Base-by-base conservation (phyloP, 495 filamentous ascomycete genomes). In the Clavariopsis aquatica region DNA sequence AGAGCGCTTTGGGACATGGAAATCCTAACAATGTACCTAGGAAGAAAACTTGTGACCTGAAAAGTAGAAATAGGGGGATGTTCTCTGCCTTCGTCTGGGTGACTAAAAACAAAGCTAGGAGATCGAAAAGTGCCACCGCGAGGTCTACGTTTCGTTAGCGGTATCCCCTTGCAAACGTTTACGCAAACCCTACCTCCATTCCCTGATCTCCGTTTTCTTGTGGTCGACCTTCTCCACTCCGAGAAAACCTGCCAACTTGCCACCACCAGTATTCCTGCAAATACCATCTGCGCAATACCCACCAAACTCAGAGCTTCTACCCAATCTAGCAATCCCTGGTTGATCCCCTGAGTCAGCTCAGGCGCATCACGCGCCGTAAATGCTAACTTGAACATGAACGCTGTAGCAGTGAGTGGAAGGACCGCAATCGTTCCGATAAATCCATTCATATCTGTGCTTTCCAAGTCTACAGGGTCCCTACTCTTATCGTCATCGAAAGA, bases 61-160 rank as follows among this genome's bases (percentile, higher is more conserved):
- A 89, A 17, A 94, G 68, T 24, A 94, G 78, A 72, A 94, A 90
- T 24, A 96, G 81, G 0, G 94, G 94, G 49, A 92, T 83, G 71
- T 95, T 96, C 15, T 88, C 86, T 19, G 85, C 82, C 52, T 89
- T 84, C 6, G 90, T 91, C 76, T 98, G 92, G 4, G 92, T 97
- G 43, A 96, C 80, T 27, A 96, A 81, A 65, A 97, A 88, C 29
- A 96, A 77, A 28, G 85, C 86, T 47, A 92, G 79, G 27, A 92
- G 75, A 65, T 89, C 82, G 69, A 92, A 89, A 36, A 91, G 58
- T 8, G 75, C 61, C 13, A 70, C 57, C 17, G 72, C 71, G 15
- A 78, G 63, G 34, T 60, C 68, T 70, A 36, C 52, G 19, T 51
- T 77, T 9, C 52, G 77, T 76, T 23, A 23, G 31, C 49, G n/a